Base-by-base conservation (phyloP, 1,139 yeast species). In the Nakaseomyces bracarensis region DNA sequence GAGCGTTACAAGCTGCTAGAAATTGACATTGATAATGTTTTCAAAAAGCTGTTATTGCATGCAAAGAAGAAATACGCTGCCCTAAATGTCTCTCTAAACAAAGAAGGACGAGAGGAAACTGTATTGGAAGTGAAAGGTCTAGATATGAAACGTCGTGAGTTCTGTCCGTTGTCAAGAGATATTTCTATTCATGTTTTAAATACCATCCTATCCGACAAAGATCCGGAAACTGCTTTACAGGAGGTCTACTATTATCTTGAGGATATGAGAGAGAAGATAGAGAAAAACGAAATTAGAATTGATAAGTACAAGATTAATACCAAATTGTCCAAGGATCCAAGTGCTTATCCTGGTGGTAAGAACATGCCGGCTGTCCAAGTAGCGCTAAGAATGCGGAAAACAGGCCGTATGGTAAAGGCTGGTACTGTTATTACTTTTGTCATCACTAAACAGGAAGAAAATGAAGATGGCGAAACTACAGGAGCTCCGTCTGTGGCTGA, bases 21-120 rank as follows among this genome's bases (percentile, higher is more conserved):
- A 60, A 86, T 93, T 58, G 99, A 93, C 58, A 86, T 85, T 50
- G 99, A 93, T 67, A 87, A 91, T 57, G 87, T 87, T 1, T 93
- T 85, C 66, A 83, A 84, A 56, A 77, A 89, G 50, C 70, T 93
- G 48, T 70, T 93, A 46, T 68, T 93, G 43, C 95, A 87, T 60
- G 87, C 96, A n/a, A 93, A 93, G 68, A 93, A 93, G 77, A 93
- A 93, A 66, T 93, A 93, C 60, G 99, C 99, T 3, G 98, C 98
- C 2, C 70, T 89, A 67, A 81, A 78, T 52, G 68, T 74, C 23
- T 68, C 69, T 39, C 65, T 68, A 35, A 74, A 77, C 30, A 67
- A 72, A 43, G 55, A 60, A 33, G 77, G 76, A 13, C 59, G 61
- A 27, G 84, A 75, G 52, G 55, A 59, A 2, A 64, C 78, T 3